These are phyloP conservation scores for Chrysopogon serrulatus DNA, from an alignment of 176 grass and related monocot species.

Conservation along the genomic window DNA sequence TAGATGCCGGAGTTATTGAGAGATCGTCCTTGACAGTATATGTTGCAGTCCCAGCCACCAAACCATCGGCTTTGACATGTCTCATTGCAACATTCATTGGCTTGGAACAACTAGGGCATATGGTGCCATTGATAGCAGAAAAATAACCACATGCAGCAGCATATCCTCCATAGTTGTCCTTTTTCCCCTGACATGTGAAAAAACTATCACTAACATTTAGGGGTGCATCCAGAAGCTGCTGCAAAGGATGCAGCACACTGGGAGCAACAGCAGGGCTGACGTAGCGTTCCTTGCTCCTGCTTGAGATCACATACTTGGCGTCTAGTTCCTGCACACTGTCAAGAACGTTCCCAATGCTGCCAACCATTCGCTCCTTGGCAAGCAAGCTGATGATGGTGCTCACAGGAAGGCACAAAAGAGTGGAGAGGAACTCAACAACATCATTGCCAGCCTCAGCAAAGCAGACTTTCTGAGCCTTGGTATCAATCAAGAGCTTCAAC, in stretches of 20 bases:
- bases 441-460: conserved; percentile 18
- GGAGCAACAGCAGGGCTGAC: background rate
- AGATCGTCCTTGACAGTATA: conserved; percentile 10
- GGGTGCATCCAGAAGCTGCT: background rate
- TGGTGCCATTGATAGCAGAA: background rate
- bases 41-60: background rate
- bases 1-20: background rate
- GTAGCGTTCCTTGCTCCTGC: background rate
- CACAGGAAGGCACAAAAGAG: conserved; percentile 15
- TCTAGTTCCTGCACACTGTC: conserved; percentile 3
- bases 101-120: background rate
- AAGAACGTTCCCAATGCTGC: conserved; percentile 10
- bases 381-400: conserved; percentile 11
- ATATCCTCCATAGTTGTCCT: rapidly evolving
- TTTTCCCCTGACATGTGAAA: background rate
- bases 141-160: background rate
- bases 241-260: background rate
- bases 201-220: background rate
- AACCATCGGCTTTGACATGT: background rate
- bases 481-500: conserved; percentile 18
- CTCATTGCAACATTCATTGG: background rate
- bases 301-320: background rate
- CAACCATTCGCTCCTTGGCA: conserved; percentile 20
- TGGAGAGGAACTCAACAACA: background rate
- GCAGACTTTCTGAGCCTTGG: conserved; percentile 20